Percentiles rank a stretch among this genome's conserved stretches.
These are phyloP conservation scores for Nannizzia gypsea DNA, from an alignment of 2,329 filamentous ascomycete species.

Conservation along the genomic window DNA sequence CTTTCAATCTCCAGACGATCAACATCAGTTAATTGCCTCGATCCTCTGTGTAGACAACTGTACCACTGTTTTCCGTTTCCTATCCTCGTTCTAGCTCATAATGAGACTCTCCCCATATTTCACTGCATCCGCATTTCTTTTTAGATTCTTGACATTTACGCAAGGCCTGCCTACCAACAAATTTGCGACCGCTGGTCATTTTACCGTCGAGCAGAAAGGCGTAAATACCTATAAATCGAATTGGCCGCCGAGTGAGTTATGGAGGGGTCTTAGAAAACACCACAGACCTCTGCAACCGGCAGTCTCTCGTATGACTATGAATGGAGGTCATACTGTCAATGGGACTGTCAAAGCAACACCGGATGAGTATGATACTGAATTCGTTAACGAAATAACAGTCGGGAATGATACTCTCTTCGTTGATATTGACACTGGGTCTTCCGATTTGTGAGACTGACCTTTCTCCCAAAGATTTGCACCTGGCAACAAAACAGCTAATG, in stretches of 20 bases:
- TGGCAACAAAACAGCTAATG: neutral
- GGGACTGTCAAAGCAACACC: constrained; percentile 30
- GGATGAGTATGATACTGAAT: constrained; percentile 44
- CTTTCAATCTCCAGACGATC: too few species aligned
- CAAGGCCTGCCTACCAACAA: neutral
- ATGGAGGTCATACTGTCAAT: neutral
- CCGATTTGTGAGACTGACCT: constrained; percentile 48
- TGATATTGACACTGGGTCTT: constrained; percentile 59
- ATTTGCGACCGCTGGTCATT: neutral
- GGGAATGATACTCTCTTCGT: constrained; percentile 53
- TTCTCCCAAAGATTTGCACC: neutral
- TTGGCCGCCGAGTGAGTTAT: neutral
- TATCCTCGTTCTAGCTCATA: neutral
- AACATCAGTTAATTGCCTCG: too few species aligned
- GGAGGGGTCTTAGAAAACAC: neutral
- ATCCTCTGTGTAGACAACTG: neutral
- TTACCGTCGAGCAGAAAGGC: constrained; percentile 4
- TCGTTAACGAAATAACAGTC: constrained; percentile 50
- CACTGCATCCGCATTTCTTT: too few species aligned
- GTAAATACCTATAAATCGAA: neutral
- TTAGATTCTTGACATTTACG: neutral
- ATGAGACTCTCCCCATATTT: neutral
- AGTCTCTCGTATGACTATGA: neutral
- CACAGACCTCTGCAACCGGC: neutral
- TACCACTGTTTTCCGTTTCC: too few species aligned